Evolutionary conservation across 257 asterid genomes (phyloP).

Genomic region (Nemophila menziesii): DNA sequence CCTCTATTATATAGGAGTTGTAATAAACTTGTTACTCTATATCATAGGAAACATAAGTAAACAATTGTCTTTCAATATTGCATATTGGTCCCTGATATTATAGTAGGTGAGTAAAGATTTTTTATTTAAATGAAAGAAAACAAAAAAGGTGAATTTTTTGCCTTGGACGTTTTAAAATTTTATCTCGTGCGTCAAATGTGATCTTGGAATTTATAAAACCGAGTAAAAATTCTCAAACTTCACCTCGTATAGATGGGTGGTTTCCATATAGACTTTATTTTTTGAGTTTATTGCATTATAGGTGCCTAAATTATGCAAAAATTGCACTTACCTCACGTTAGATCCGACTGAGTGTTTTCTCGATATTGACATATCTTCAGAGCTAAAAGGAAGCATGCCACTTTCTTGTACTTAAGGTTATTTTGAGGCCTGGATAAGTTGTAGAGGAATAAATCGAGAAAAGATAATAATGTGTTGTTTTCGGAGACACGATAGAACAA

Average conservation of each 20-base stretch:
- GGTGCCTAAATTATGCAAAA: conserved; percentile 8
- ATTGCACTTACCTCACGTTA: conserved; percentile 82
- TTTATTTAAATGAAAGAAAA: background rate
- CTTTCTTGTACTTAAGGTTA: conserved; percentile 77
- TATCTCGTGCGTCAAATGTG: conserved; percentile 75
- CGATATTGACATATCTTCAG: conserved; percentile 74
- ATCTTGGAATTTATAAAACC: conserved; percentile 84
- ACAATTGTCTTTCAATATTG: conserved; percentile 67
- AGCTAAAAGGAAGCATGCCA: conserved; percentile 76
- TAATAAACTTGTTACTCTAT: conserved; percentile 74
- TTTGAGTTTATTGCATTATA: too few relatives aligned
- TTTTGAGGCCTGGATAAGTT: conserved; percentile 58
- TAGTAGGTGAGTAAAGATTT: background rate
- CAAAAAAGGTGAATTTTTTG: conserved; percentile 3
- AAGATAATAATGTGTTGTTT: too few relatives aligned
- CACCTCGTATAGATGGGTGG: conserved; percentile 97
- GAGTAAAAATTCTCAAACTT: conserved; percentile 94
- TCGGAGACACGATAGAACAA: too few relatives aligned
- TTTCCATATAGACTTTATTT: conserved; percentile 41
- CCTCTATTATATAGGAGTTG: conserved; percentile 87
- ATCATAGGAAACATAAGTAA: conserved; percentile 71
- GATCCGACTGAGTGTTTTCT: conserved; percentile 69
- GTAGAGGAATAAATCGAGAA: too few relatives aligned
- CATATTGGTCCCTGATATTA: conserved; percentile 59
- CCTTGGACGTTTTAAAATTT: conserved; percentile 61